These are phyloP conservation scores for Populus hybrid DNA, from an alignment of 441 rosid genomes.

Conservation along the genomic window DNA sequence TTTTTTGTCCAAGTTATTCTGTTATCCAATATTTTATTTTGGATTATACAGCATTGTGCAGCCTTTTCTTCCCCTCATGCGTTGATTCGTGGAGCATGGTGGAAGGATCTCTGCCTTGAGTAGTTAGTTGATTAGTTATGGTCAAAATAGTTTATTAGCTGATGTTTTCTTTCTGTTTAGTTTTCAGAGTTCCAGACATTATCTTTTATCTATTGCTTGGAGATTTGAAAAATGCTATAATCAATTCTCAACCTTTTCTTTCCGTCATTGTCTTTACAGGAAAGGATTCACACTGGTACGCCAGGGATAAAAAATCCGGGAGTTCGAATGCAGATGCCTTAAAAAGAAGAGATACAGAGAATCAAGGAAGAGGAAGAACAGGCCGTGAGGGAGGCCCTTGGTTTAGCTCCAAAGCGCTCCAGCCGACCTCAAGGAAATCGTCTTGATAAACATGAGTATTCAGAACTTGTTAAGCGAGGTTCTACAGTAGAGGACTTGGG, in stretches of 20 bases:
- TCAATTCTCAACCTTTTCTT: not conserved
- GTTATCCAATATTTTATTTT: not conserved
- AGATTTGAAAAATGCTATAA: not conserved
- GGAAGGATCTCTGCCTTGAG: not conserved
- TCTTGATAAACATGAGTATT: slow-evolving; percentile 88
- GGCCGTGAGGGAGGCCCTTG: slow-evolving; percentile 98
- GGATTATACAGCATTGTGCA: not conserved
- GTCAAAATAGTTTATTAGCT: not conserved
- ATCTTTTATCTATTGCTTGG: not conserved
- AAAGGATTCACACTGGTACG: slow-evolving; percentile 91
- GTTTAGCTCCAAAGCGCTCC: slow-evolving; percentile 85
- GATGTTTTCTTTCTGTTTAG: not conserved
- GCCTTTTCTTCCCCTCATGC: not conserved
- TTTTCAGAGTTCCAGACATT: not conserved
- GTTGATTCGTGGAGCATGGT: not conserved
- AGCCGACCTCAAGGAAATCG: slow-evolving; percentile 71
- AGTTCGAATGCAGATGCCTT: slow-evolving; percentile 51
- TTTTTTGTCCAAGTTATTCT: not conserved
- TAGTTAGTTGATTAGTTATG: not conserved
- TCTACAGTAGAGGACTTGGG: slow-evolving; percentile 97
- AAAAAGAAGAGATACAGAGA: slow-evolving; percentile 84
- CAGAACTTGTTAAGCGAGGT: slow-evolving; percentile 87
- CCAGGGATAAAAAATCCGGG: slow-evolving; percentile 59
- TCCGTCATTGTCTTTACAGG: slow-evolving; percentile 39
- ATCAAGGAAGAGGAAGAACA: slow-evolving; percentile 95